Percentiles rank a stretch among this genome's conserved stretches.
These are phyloP conservation scores for Fusarium anguioides DNA, from an alignment of 2,329 filamentous ascomycete species.

Conservation along the genomic window DNA sequence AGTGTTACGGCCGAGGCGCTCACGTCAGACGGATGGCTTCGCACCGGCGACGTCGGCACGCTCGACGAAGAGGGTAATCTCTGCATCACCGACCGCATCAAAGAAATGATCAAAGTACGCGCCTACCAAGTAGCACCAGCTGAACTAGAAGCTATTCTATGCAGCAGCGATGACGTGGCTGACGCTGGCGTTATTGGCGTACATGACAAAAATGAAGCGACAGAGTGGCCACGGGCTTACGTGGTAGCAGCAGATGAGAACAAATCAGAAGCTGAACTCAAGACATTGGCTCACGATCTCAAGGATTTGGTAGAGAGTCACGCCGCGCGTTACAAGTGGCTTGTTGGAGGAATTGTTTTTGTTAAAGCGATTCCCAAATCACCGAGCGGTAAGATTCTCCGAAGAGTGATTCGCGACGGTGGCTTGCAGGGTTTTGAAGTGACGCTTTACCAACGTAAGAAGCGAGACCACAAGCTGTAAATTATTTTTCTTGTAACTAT, in stretches of 20 bases:
- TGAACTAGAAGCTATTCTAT: conserved; percentile 55
- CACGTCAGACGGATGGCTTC: conserved; percentile 72
- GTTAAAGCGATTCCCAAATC: conserved; percentile 78
- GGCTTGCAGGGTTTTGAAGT: conserved; percentile 50
- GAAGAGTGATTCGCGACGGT: conserved; percentile 57
- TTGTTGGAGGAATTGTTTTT: conserved; percentile 78
- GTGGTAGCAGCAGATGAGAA: conserved; percentile 56
- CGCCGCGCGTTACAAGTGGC: conserved; percentile 72
- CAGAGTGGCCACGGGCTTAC: conserved; percentile 72
- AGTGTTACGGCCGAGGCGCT: conserved; percentile 52
- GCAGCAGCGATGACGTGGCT: conserved; percentile 59
- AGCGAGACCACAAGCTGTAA: conserved; percentile 38
- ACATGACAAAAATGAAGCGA: conserved; percentile 64
- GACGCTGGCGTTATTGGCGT: conserved; percentile 75
- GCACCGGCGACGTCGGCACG: conserved; percentile 76
- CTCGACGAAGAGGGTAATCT: conserved; percentile 66
- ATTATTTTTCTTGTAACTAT: neutral
- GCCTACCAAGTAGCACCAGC: conserved; percentile 70
- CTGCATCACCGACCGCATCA: conserved; percentile 77
- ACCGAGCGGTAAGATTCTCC: conserved; percentile 63
- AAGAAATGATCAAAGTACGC: conserved; percentile 73
- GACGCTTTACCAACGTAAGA: conserved; percentile 43
- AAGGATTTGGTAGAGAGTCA: conserved; percentile 67
- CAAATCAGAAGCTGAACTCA: conserved; percentile 51
- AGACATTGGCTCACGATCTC: conserved; percentile 64